Conservation (phyloP, 2,329 filamentous ascomycete genomes). For the Epichloe brachyelytri region DNA sequence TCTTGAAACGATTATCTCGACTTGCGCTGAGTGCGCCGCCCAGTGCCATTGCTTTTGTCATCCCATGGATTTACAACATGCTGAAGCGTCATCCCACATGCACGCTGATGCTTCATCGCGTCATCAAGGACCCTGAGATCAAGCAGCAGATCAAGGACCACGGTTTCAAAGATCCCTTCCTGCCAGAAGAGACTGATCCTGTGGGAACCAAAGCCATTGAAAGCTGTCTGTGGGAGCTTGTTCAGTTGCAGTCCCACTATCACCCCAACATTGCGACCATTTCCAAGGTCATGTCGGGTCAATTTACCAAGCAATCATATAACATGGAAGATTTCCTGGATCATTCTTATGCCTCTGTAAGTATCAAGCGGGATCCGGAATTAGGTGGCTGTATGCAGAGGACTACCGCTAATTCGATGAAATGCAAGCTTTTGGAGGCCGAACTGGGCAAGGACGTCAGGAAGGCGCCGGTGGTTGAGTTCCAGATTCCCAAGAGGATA, state of each 20-base stretch:
- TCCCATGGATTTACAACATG: conserved; percentile 93
- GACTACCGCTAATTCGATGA: background rate
- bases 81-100: conserved; percentile 80
- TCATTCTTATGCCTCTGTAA: conserved; percentile 74
- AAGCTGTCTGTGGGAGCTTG: conserved; percentile 88
- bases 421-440: conserved; percentile 58
- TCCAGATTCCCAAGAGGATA: conserved; percentile 81
- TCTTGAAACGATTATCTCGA: conserved; percentile 84
- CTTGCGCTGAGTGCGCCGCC: conserved; percentile 81
- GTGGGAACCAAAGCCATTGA: conserved; percentile 80
- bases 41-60: conserved; percentile 71
- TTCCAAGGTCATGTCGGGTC: conserved; percentile 85
- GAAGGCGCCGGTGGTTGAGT: conserved; percentile 81
- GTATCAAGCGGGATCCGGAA: conserved; percentile 16
- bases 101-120: conserved; percentile 92
- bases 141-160: conserved; percentile 47
- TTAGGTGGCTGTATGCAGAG: background rate
- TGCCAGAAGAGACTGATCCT: conserved; percentile 63
- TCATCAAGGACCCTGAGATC: conserved; percentile 42
- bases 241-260: conserved; percentile 83
- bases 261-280: conserved; percentile 94
- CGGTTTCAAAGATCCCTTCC: conserved; percentile 60
- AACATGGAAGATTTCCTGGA: conserved; percentile 96
- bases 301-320: conserved; percentile 93
- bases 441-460: conserved; percentile 75